Conservation (phyloP, 306 rosid species). For the Vigna angularis region DNA sequence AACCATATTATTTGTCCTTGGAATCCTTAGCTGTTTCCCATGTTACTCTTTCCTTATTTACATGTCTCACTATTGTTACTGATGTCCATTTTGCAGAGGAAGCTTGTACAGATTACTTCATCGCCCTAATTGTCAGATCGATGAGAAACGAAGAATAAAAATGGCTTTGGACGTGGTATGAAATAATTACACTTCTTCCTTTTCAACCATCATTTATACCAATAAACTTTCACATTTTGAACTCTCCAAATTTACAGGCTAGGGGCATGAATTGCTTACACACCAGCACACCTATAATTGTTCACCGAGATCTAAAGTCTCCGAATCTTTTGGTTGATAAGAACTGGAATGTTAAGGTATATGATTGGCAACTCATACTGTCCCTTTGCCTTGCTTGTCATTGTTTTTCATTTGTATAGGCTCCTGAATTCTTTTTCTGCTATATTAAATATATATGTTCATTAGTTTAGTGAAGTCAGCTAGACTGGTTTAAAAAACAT, state of each 20-base stretch:
- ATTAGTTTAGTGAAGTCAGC: slow-evolving; percentile 39
- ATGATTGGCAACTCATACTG: slow-evolving; percentile 37
- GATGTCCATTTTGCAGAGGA: slow-evolving; percentile 68
- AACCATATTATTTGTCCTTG: slow-evolving; percentile 31
- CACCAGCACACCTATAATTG: slow-evolving; percentile 88
- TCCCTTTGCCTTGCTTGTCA: slow-evolving; percentile 21
- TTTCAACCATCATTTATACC: slow-evolving; percentile 27
- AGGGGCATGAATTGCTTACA: slow-evolving; percentile 99
- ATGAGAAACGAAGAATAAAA: slow-evolving; percentile 90
- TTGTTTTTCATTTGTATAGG: slow-evolving; percentile 33
- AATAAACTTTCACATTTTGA: slow-evolving; percentile 41
- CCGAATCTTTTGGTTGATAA: slow-evolving; percentile 97
- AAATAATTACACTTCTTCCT: slow-evolving; percentile 34
- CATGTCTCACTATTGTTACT: slow-evolving; percentile 15
- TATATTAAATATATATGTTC: slow-evolving; percentile 13
- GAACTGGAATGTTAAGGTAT: slow-evolving; percentile 98
- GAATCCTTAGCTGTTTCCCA: slow-evolving; percentile 33
- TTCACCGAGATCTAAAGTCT: slow-evolving; percentile 97
- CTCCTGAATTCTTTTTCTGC: slow-evolving; percentile 25
- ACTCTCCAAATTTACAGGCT: slow-evolving; percentile 68
- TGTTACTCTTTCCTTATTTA: slow-evolving; percentile 30
- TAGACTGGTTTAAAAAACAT: slow-evolving; percentile 35
- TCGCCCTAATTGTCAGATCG: slow-evolving; percentile 87
- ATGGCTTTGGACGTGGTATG: slow-evolving; percentile 99
- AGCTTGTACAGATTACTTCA: slow-evolving; percentile 90